These are phyloP conservation scores for Colletotrichum cordylinicola DNA, from an alignment of 2,329 filamentous ascomycete genomes.

Conservation along the genomic window DNA sequence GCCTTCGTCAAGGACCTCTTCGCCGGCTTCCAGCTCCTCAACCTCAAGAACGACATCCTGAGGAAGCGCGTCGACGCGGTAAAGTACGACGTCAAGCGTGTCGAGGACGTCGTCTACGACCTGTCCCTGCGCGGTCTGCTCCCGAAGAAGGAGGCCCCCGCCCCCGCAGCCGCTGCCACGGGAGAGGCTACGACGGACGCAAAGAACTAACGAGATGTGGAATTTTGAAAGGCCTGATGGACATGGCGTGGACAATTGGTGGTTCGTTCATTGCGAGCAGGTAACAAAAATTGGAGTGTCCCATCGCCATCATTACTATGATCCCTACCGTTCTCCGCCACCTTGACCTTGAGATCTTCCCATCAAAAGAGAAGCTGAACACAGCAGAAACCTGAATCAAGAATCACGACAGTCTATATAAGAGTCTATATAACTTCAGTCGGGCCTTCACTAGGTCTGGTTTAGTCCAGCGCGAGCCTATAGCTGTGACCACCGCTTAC, in stretches of 20 bases:
- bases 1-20: slow-evolving; percentile 95
- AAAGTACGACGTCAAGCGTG: slow-evolving; percentile 97
- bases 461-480: background rate
- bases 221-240: background rate
- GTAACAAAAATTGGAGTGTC: background rate
- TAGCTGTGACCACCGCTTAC: background rate
- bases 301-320: background rate
- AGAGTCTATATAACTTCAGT: background rate
- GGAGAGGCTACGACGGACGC: background rate
- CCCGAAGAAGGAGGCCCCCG: slow-evolving; percentile 38
- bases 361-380: background rate
- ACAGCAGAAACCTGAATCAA: background rate
- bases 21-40: slow-evolving; percentile 94
- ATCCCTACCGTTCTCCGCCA: rapidly evolving
- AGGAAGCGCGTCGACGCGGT: slow-evolving; percentile 89
- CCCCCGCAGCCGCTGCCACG: background rate
- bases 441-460: background rate
- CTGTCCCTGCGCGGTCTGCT: slow-evolving; percentile 85
- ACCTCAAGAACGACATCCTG: slow-evolving; percentile 94
- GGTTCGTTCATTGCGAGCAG: background rate
- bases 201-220: background rate
- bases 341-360: background rate
- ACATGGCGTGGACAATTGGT: background rate
- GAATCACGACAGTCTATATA: background rate
- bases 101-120: slow-evolving; percentile 98